phyloP scores from a whole-genome alignment of 1,284 basidiomycete genomes.

The Irpex sp. region DNA sequence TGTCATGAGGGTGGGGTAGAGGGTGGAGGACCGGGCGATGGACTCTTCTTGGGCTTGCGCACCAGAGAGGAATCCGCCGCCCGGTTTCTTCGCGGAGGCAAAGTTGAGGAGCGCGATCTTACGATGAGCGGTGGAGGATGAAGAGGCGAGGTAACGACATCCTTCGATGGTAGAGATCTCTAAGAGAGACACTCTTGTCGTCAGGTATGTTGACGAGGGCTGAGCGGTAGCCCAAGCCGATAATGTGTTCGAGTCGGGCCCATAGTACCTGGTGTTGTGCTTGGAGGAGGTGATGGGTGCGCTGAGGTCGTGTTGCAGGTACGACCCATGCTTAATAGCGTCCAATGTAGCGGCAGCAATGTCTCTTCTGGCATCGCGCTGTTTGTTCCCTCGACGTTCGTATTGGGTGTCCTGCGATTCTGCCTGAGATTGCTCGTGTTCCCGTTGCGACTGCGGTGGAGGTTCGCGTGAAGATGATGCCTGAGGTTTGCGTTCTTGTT shows the following conservation, averaged over 20 bases:
- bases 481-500: not conserved
- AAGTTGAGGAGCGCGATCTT: slow-evolving; percentile 65
- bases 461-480: not conserved
- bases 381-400: not conserved
- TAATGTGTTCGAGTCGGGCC: slow-evolving; percentile 31
- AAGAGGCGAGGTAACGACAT: slow-evolving; percentile 27
- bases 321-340: slow-evolving; percentile 28
- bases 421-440: not conserved
- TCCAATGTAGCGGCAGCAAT: slow-evolving; percentile 31
- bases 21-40: slow-evolving; percentile 63
- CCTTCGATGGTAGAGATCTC: slow-evolving; percentile 56
- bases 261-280: slow-evolving; percentile 39
- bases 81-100: slow-evolving; percentile 64
- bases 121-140: slow-evolving; percentile 8
- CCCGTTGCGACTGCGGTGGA: no score
- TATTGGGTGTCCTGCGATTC: not conserved
- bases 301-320: slow-evolving; percentile 29
- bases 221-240: slow-evolving; percentile 33
- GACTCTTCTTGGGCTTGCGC: slow-evolving; percentile 72
- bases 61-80: slow-evolving; percentile 64
- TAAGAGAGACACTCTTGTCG: slow-evolving; percentile 36
- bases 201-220: slow-evolving; percentile 9
- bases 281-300: slow-evolving; percentile 29
- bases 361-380: slow-evolving; percentile 10
- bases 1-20: slow-evolving; percentile 58